Conservation (phyloP, 2,329 filamentous ascomycete genomes). For the Colletotrichum nymphaeae region DNA sequence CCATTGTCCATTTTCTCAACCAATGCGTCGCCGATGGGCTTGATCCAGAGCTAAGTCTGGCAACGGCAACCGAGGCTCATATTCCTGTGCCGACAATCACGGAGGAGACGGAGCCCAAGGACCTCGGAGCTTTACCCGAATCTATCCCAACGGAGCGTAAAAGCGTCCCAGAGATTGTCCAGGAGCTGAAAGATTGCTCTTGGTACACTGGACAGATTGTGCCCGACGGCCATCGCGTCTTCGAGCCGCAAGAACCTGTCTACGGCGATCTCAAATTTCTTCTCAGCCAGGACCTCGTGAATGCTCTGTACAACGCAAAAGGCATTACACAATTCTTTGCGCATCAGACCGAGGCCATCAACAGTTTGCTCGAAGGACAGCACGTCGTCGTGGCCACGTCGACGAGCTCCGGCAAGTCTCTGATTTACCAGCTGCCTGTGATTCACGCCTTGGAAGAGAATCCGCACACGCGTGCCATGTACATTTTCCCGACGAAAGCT, state of each 20-base stretch:
- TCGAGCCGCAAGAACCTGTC: constrained; percentile 84
- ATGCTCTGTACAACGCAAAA: constrained; percentile 92
- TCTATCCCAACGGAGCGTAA: constrained; percentile 85
- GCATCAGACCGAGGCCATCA: constrained; percentile 94
- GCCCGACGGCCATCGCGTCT: constrained; percentile 90
- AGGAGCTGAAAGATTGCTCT: constrained; percentile 81
- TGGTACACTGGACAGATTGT: constrained; percentile 97
- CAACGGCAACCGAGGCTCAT: constrained; percentile 66
- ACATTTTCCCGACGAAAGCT: constrained; percentile 98
- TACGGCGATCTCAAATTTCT: constrained; percentile 88
- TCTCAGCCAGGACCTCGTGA: constrained; percentile 92
- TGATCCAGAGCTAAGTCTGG: constrained; percentile 76
- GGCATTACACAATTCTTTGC: constrained; percentile 88
- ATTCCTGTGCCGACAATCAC: constrained; percentile 70
- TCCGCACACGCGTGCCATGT: constrained; percentile 84
- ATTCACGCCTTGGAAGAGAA: constrained; percentile 87
- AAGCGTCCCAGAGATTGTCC: constrained; percentile 84
- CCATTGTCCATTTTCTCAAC: constrained; percentile 82
- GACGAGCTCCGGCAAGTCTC: constrained; percentile 94
- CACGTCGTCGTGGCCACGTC: constrained; percentile 95
- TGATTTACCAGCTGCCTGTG: constrained; percentile 98
- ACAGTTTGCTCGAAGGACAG: constrained; percentile 82
- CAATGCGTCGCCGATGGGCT: constrained; percentile 72
- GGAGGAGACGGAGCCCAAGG: constrained; percentile 45
- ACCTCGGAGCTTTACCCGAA: constrained; percentile 66